Evolutionary conservation across 208 protist species (phyloP).

Genomic region (Trypanosoma conorhini): DNA sequence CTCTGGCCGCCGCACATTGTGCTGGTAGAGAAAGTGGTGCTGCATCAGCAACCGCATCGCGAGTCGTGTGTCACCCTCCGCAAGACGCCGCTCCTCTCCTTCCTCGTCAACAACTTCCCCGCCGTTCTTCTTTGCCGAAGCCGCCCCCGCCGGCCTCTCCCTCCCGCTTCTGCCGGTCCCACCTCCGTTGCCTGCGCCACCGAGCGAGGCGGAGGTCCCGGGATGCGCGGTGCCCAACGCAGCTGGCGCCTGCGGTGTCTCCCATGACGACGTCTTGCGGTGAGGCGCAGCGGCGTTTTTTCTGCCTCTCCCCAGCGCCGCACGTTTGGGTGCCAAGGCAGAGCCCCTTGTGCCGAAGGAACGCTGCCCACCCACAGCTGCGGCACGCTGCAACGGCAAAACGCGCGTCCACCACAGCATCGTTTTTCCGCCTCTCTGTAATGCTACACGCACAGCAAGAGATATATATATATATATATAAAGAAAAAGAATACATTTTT

Average conservation of each 20-base stretch:
- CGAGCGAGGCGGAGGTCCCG: background rate
- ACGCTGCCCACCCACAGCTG: background rate
- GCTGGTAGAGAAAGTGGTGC: conserved; percentile 44
- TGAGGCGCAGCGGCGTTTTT: background rate
- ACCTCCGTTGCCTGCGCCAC: background rate
- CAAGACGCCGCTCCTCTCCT: conserved; percentile 41
- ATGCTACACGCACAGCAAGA: background rate
- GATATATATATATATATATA: no score
- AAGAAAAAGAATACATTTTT: background rate
- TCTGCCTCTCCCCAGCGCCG: background rate
- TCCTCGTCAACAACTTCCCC: background rate
- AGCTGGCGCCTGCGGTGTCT: background rate
- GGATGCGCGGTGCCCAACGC: background rate
- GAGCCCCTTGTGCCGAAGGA: conserved; percentile 4
- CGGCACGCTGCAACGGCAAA: background rate
- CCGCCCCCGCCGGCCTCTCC: background rate
- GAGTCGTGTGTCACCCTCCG: conserved; percentile 72
- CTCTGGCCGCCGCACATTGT: conserved; percentile 30
- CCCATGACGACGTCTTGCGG: background rate
- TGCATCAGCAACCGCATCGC: conserved; percentile 78
- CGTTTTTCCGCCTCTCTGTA: background rate
- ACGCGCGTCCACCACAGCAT: background rate
- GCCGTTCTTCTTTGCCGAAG: conserved; percentile 3
- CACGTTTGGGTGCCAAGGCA: conserved; percentile 1
- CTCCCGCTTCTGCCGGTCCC: background rate